A percentile compares a stretch with the other conserved stretches of the same genome.
Evolutionary conservation across 2,329 filamentous ascomycete species (phyloP).

Genomic region (Beauveria asiatica): DNA sequence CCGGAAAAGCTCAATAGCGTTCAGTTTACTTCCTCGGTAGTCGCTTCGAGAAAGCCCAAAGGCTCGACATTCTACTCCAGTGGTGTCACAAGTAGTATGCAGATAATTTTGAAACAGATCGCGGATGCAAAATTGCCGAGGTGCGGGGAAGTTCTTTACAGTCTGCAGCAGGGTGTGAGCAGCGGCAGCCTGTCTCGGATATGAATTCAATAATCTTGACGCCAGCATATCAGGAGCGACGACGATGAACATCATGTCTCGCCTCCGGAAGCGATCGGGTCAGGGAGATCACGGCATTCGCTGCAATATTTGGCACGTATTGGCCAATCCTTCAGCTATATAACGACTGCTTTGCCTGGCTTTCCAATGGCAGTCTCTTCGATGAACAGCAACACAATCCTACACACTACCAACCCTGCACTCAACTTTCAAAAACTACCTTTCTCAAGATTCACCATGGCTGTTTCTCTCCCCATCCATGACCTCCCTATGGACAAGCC

Average conservation of each 20-base stretch:
- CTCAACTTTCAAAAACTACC: background rate
- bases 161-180: background rate
- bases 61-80: background rate
- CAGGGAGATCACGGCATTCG: too few relatives aligned
- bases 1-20: background rate
- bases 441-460: background rate
- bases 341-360: background rate
- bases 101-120: too few relatives aligned
- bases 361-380: too few relatives aligned
- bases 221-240: background rate
- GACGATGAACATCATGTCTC: background rate
- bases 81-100: background rate
- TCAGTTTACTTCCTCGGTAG: too few relatives aligned
- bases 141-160: background rate
- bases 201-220: background rate
- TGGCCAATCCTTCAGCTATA: background rate
- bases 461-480: background rate
- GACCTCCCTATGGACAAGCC: conserved; percentile 1
- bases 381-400: background rate
- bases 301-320: background rate
- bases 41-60: background rate
- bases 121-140: too few relatives aligned
- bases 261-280: background rate
- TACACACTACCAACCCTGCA: background rate
- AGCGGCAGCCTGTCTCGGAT: background rate